These are phyloP conservation scores for Rehmannia glutinosa DNA, from an alignment of 257 asterid species.

Conservation along the genomic window DNA sequence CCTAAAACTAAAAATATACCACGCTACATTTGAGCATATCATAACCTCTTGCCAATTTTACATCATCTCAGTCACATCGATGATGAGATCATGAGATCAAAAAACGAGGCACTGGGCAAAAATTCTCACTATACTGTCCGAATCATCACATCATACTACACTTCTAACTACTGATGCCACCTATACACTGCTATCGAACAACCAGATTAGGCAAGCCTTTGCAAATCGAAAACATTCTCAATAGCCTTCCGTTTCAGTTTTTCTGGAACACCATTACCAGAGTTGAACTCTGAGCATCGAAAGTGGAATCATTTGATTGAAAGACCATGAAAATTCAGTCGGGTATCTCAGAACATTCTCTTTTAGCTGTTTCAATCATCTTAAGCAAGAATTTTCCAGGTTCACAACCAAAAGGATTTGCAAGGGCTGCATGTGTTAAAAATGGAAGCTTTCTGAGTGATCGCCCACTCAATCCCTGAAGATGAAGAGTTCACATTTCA, in stretches of 20 bases:
- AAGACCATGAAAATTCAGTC: slow-evolving; percentile 35
- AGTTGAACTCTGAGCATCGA: neutral
- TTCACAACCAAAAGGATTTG: slow-evolving; percentile 55
- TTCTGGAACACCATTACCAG: neutral
- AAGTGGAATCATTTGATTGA: slow-evolving; percentile 1
- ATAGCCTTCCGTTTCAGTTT: neutral
- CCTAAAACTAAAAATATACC: slow-evolving; percentile 5
- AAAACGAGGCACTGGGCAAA: neutral
- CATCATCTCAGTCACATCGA: neutral
- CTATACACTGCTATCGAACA: neutral
- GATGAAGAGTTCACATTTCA: slow-evolving; percentile 8
- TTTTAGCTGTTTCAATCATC: slow-evolving; percentile 65
- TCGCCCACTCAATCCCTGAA: slow-evolving; percentile 95
- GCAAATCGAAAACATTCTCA: neutral
- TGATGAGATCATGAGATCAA: slow-evolving; percentile 12
- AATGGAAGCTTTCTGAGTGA: slow-evolving; percentile 95
- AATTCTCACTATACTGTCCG: slow-evolving; percentile 4
- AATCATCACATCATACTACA: neutral
- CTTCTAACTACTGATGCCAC: neutral
- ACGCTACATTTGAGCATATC: neutral
- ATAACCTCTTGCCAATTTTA: neutral
- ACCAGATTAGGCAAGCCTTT: neutral
- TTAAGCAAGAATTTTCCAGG: slow-evolving; percentile 56
- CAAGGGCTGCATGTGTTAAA: slow-evolving; percentile 80
- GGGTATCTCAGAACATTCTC: slow-evolving; percentile 63